A percentile compares a stretch with the other conserved stretches of the same genome.
Evolutionary conservation across 495 filamentous ascomycete species (phyloP).

Genomic region (Talaromyces thailandensis): DNA sequence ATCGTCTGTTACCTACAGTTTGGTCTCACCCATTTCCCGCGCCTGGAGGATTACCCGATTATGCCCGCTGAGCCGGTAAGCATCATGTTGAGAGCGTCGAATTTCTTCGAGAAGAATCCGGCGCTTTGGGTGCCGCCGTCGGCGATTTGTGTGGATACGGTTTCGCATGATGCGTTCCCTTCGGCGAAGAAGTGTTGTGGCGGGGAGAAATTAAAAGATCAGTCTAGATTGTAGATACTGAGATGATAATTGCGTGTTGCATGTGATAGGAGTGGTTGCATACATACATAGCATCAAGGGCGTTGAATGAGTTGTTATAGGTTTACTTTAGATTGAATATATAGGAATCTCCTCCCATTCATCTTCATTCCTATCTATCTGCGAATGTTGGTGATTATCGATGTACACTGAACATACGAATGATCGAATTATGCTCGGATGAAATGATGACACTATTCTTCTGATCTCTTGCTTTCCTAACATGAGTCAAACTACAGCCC

Average conservation of each 20-base stretch:
- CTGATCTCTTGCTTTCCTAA: too few species aligned
- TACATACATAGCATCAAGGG: neutral
- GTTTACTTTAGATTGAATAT: too few species aligned
- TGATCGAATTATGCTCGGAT: too few species aligned
- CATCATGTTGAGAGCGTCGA: conserved; percentile 54
- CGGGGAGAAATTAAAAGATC: neutral
- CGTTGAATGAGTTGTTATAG: neutral
- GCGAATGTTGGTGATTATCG: neutral
- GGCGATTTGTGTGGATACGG: conserved; percentile 13
- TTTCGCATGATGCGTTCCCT: conserved; percentile 7
- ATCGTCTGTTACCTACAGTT: conserved; percentile 52
- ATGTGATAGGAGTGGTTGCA: neutral
- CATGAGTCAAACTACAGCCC: too few species aligned
- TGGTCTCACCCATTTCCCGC: conserved; percentile 48
- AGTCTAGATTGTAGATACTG: conserved; percentile 1
- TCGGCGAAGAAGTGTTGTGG: neutral
- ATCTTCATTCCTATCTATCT: too few species aligned
- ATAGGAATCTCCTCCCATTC: too few species aligned
- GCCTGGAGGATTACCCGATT: conserved; percentile 53
- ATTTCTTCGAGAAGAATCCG: conserved; percentile 65
- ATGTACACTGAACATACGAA: too few species aligned
- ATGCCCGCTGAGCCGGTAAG: conserved; percentile 69
- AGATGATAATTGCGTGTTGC: neutral
- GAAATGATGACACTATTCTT: too few species aligned
- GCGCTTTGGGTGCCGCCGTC: conserved; percentile 59